Evolutionary conservation across 164 flowering plant genomes (phyloP).

Genomic region (Tinospora cordifolia): DNA sequence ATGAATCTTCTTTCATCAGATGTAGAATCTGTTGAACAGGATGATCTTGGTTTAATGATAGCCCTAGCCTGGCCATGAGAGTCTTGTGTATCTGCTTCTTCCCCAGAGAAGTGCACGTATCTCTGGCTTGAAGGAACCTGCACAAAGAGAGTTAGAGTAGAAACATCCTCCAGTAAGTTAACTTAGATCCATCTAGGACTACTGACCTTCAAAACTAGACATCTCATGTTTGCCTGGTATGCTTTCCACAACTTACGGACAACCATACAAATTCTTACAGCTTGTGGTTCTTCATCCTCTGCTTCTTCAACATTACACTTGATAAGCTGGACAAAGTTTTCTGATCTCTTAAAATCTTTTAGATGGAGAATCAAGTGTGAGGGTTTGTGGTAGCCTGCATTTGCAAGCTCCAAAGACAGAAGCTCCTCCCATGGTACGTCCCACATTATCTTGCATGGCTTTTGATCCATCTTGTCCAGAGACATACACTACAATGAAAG

Average conservation of each 20-base stretch:
- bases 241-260: slow-evolving; percentile 75
- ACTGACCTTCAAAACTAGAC: slow-evolving; percentile 34
- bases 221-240: slow-evolving; percentile 51
- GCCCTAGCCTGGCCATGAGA: slow-evolving; percentile 30
- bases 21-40: slow-evolving; percentile 33
- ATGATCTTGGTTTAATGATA: slow-evolving; percentile 43
- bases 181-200: slow-evolving; percentile 1
- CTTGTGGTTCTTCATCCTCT: slow-evolving; percentile 61
- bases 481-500: slow-evolving; percentile 40
- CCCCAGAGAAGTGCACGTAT: slow-evolving; percentile 55
- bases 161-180: not conserved
- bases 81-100: slow-evolving; percentile 46
- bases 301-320: slow-evolving; percentile 57
- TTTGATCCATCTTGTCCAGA: slow-evolving; percentile 73
- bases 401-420: slow-evolving; percentile 80
- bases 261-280: slow-evolving; percentile 59
- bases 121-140: slow-evolving; percentile 91
- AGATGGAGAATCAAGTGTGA: slow-evolving; percentile 88
- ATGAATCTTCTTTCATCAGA: slow-evolving; percentile 47
- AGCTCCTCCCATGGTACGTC: slow-evolving; percentile 96
- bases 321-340: slow-evolving; percentile 64
- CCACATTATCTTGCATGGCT: slow-evolving; percentile 92
- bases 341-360: slow-evolving; percentile 65
- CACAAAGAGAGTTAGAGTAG: slow-evolving; percentile 6
- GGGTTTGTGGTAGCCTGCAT: slow-evolving; percentile 63